These are phyloP conservation scores for Citrus unshiu DNA, from an alignment of 345 rosid species.

Conservation along the genomic window DNA sequence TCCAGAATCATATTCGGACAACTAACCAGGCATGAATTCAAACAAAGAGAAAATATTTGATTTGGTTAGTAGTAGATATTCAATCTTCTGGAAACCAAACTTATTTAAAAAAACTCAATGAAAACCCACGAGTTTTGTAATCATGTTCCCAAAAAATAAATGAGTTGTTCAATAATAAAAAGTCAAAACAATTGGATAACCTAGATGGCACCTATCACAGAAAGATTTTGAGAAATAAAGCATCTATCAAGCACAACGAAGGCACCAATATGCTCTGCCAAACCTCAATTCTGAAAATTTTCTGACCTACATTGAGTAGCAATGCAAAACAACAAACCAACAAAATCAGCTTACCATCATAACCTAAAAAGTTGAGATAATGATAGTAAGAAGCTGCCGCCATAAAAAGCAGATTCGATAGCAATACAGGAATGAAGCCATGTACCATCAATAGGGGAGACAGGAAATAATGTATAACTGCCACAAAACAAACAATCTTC, in stretches of 20 bases:
- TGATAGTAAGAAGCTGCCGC: conserved; percentile 90
- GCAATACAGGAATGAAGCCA: conserved; percentile 78
- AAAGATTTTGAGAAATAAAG: background rate
- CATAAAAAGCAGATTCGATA: conserved; percentile 94
- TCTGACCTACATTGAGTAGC: background rate
- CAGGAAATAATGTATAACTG: conserved; percentile 90
- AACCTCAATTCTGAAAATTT: background rate
- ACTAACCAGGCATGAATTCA: background rate
- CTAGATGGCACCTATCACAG: background rate
- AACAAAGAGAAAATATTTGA: background rate
- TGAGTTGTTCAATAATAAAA: too few relatives aligned
- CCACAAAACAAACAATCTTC: conserved; percentile 21
- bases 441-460: conserved; percentile 88
- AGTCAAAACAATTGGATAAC: background rate
- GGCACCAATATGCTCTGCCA: background rate
- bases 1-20: background rate
- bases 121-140: too few relatives aligned
- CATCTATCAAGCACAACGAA: background rate
- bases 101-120: background rate
- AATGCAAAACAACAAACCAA: background rate
- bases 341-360: conserved; percentile 66
- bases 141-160: too few relatives aligned
- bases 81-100: background rate
- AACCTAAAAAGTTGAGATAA: conserved; percentile 97
- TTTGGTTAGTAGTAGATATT: background rate